Conservation (phyloP, 2,329 filamentous ascomycete genomes). For the Talaromyces marneffei region DNA sequence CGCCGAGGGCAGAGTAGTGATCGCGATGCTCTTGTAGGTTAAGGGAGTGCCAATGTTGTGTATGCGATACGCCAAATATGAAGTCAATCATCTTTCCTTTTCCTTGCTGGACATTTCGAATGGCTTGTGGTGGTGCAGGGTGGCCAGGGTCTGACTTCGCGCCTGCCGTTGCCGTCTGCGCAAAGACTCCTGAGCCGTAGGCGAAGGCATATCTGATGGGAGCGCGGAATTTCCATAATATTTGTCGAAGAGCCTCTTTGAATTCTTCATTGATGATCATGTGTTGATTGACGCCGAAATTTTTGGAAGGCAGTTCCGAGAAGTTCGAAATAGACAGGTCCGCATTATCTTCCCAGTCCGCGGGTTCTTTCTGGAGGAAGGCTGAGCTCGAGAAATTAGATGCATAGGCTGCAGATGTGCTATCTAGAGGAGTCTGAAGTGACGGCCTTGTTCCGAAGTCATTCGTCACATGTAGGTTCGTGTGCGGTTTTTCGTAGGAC, state of each 20-base stretch:
- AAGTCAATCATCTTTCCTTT: conserved; percentile 97
- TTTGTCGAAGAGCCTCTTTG: conserved; percentile 79
- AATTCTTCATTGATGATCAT: conserved; percentile 95
- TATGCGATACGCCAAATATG: conserved; percentile 90
- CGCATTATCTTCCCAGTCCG: conserved; percentile 70
- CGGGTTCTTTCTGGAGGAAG: conserved; percentile 20
- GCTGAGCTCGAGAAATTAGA: conserved; percentile 16
- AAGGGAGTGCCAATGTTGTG: conserved; percentile 93
- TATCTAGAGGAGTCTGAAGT: not conserved
- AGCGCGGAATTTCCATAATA: conserved; percentile 85
- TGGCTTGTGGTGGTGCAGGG: conserved; percentile 71
- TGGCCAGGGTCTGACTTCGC: conserved; percentile 50
- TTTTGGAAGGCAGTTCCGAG: conserved; percentile 66
- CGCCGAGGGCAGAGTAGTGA: conserved; percentile 84
- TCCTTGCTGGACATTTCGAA: conserved; percentile 78
- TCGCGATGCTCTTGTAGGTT: conserved; percentile 83
- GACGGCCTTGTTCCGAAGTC: not conserved
- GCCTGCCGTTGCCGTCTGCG: conserved; percentile 56
- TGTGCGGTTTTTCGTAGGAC: not conserved
- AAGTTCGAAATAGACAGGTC: conserved; percentile 68
- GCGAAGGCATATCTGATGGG: conserved; percentile 96
- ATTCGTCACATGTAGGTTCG: not conserved
- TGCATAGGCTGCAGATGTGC: not conserved
- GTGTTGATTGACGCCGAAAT: conserved; percentile 93
- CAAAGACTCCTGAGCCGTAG: conserved; percentile 94